These are phyloP conservation scores for Phytopythium delawarense DNA, from an alignment of 352 stramenopile species.

Conservation along the genomic window DNA sequence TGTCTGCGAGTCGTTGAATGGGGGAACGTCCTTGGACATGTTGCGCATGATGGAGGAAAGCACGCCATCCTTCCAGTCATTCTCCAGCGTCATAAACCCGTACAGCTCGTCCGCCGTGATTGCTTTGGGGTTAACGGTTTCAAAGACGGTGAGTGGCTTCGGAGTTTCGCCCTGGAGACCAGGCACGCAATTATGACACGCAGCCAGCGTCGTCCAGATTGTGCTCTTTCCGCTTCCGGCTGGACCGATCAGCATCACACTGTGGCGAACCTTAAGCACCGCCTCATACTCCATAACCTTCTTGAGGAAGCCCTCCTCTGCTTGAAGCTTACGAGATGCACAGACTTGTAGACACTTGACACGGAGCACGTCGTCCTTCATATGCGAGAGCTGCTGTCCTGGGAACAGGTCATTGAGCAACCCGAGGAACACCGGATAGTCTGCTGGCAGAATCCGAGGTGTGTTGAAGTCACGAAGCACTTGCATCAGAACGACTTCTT, in stretches of 20 bases:
- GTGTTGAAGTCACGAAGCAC: conserved; percentile 96
- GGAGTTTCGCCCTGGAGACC: conserved; percentile 42
- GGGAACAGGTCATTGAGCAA: conserved; percentile 94
- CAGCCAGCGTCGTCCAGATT: conserved; percentile 93
- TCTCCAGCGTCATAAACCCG: conserved; percentile 96
- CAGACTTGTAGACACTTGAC: conserved; percentile 49
- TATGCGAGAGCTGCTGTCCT: conserved; percentile 26
- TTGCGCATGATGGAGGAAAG: conserved; percentile 96
- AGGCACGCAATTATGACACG: conserved; percentile 45
- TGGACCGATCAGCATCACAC: conserved; percentile 95
- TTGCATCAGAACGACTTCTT: conserved; percentile 93
- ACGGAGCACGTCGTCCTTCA: conserved; percentile 44
- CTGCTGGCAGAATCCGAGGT: conserved; percentile 88
- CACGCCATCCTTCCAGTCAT: conserved; percentile 97
- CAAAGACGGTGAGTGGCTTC: conserved; percentile 91
- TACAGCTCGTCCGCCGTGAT: conserved; percentile 93
- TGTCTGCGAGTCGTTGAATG: conserved; percentile 86
- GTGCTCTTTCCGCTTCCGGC: conserved; percentile 94
- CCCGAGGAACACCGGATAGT: conserved; percentile 93
- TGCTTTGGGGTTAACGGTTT: conserved; percentile 95
- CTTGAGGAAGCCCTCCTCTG: conserved; percentile 94
- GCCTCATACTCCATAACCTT: conserved; percentile 96
- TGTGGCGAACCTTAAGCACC: conserved; percentile 93
- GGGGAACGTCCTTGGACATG: conserved; percentile 91
- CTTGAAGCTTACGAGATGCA: conserved; percentile 74